phyloP scores from a whole-genome alignment of 164 flowering plant species.

The Umbellularia californica region DNA sequence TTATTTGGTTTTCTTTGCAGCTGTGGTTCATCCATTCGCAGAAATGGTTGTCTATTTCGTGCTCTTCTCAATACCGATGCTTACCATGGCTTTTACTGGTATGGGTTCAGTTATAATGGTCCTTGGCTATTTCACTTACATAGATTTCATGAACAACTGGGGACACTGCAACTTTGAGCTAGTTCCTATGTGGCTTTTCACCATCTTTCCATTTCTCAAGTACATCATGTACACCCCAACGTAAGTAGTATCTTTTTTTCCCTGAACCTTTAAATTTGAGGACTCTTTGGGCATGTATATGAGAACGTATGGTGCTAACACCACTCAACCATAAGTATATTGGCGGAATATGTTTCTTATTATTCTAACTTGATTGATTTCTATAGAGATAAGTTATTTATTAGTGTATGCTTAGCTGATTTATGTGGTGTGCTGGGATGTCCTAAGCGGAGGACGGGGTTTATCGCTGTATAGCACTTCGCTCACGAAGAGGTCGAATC shows the following conservation, averaged over 20 bases:
- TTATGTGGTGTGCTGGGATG: too few relatives aligned
- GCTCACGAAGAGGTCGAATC: too few relatives aligned
- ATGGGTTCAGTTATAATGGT: conserved; percentile 21
- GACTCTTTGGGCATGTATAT: too few relatives aligned
- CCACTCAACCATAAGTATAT: too few relatives aligned
- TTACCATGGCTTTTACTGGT: conserved; percentile 8
- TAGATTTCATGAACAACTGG: conserved; percentile 55
- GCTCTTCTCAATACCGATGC: conserved; percentile 35
- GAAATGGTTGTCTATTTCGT: conserved; percentile 34
- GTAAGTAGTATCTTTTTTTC: conserved; percentile 28
- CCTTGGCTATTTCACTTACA: conserved; percentile 27
- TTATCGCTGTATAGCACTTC: too few relatives aligned
- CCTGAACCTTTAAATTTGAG: too few relatives aligned
- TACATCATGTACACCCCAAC: conserved; percentile 62
- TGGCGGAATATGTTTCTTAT: too few relatives aligned
- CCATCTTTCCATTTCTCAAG: conserved; percentile 45
- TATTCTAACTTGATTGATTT: too few relatives aligned
- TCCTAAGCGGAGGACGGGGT: too few relatives aligned
- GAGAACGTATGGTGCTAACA: too few relatives aligned
- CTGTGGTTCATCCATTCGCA: conserved; percentile 58
- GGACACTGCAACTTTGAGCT: conserved; percentile 66
- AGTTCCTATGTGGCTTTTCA: conserved; percentile 36
- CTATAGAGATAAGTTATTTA: too few relatives aligned
- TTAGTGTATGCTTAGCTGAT: too few relatives aligned
- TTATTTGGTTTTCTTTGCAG: conserved; percentile 24